Evolutionary conservation across 257 asterid species (phyloP), one percentile per base, ranked within the genome.

Genomic region (Solanum etuberosum): DNA sequence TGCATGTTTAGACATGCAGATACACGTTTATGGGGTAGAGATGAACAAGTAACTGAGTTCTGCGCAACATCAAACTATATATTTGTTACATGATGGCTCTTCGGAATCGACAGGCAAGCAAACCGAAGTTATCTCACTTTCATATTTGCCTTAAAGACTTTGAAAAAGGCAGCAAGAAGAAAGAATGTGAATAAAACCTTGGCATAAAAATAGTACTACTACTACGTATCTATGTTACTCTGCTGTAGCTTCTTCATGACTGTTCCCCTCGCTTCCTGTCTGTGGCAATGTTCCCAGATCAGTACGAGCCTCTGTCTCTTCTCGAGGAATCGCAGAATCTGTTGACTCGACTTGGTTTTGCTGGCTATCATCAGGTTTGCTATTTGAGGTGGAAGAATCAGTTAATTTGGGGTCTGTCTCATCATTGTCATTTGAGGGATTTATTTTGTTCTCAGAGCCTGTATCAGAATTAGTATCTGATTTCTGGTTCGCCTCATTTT

Each of bases 281-380:
- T 91, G 94, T 5, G 96, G 98, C 91, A 96, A 93, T 18, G 97
- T 95, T 77, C 87, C 93, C 80, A 94, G 84, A 88, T 93, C 95
- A 1, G 91, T 93, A 40, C 93, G 98, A 70, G 95, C 92, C 4
- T 94, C 98, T 83, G 89, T 93, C 92, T 92, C 96, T 85, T 93
- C 96, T 87, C 87, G 92, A 31, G 92, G 95, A 86, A 93, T 37
- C 38, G 92, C 86, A 83, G 93, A 86, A 81, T 46, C 80, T 25
- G 97, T 68, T 2, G 94, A 86, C 83, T 91, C 92, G 63, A 65
- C 91, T 85, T 88, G 85, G 25, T 86, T 90, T 15, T 85, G 89
- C 46, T 85, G 91, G 32, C 31, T 85, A 20, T 80, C 74, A 37
- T 89, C 89, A 48, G 72, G 48, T 82, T 85, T 89, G 37, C 31